phyloP scores from a whole-genome alignment of 2,329 filamentous ascomycete genomes.

The Alternaria sp. region DNA sequence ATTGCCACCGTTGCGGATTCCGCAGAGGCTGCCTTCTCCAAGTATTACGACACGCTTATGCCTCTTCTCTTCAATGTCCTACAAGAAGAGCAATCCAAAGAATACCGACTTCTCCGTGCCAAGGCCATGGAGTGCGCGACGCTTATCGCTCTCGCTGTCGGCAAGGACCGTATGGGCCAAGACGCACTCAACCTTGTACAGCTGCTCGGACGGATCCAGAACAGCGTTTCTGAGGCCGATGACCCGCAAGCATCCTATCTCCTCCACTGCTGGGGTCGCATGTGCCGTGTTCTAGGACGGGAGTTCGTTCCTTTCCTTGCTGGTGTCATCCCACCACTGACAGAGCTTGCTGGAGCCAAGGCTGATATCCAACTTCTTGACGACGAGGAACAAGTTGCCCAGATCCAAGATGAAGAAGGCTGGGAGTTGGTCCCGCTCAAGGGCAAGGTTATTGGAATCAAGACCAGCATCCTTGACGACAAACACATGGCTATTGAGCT shows the following conservation, averaged over 20 bases:
- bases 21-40: conserved; percentile 90
- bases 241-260: conserved; percentile 97
- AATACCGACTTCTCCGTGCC: conserved; percentile 86
- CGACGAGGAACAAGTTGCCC: conserved; percentile 91
- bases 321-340: conserved; percentile 90
- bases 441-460: conserved; percentile 98
- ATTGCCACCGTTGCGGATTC: conserved; percentile 99
- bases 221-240: conserved; percentile 80
- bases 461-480: conserved; percentile 94
- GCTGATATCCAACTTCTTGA: conserved; percentile 96
- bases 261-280: conserved; percentile 98
- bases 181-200: conserved; percentile 90
- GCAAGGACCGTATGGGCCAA: conserved; percentile 85
- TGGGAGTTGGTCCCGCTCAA: conserved; percentile 98
- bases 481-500: conserved; percentile 99
- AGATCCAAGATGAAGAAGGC: conserved; percentile 91
- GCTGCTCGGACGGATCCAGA: conserved; percentile 84
- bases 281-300: conserved; percentile 90
- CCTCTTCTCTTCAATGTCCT: conserved; percentile 90
- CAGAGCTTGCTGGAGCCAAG: conserved; percentile 91
- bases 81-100: conserved; percentile 88
- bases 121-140: conserved; percentile 99
- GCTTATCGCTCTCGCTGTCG: conserved; percentile 91
- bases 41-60: conserved; percentile 97
- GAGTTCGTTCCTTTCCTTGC: conserved; percentile 94